Base-by-base conservation (phyloP, 495 filamentous ascomycete species). In the Thermothielavioides terrestris region DNA sequence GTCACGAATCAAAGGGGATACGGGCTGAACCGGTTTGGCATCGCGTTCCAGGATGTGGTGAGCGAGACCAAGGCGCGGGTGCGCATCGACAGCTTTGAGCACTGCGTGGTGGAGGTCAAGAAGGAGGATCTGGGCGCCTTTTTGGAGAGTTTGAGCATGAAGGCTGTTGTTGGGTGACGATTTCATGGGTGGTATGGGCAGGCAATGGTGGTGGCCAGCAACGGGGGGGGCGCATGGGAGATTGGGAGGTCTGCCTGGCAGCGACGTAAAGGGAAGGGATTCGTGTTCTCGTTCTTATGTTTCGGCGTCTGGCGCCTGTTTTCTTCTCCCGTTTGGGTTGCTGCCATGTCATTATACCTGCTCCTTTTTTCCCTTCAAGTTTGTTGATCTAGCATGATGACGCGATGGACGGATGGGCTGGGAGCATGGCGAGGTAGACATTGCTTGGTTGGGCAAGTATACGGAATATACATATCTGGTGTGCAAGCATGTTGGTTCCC, bases 41-140 rank as follows among this genome's bases (percentile, higher is more conserved):
- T 83, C 61, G 92, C 94, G 9, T 98, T 97, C 68, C 89, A 95
- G 62, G 90, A 94, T 60, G 94, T 97, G 7, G 86, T 95, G 18
- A 79, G 81, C 46, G 89, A 95, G 71, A 98, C 91, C 32, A 89
- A 82, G 52, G 87, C 90, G 4, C 73, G 89, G 14, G 88, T 97
- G 17, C 73, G 89, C 48, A 95, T 96, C 55, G 92, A 98, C 64
- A 90, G 85, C 68, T 98, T 98, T 66, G 94, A 98, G 68, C 85
- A 94, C 64, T 94, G 88, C 55, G 94, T 97, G 9, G 89, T 96
- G 40, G 92, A 97, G 69, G 92, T 98, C 26, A 80, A 83, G 70
- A 95, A 94, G 70, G 92, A 98, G 62, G 91, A 97, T 68, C 73
- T 98, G 25, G 78, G 83, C 17, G 88, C 84, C 10, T 98, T 98